A percentile compares a stretch with the other conserved stretches of the same genome.
Evolutionary conservation across 2,329 filamentous ascomycete genomes (phyloP).

Genomic region (Juglanconis juglandina): DNA sequence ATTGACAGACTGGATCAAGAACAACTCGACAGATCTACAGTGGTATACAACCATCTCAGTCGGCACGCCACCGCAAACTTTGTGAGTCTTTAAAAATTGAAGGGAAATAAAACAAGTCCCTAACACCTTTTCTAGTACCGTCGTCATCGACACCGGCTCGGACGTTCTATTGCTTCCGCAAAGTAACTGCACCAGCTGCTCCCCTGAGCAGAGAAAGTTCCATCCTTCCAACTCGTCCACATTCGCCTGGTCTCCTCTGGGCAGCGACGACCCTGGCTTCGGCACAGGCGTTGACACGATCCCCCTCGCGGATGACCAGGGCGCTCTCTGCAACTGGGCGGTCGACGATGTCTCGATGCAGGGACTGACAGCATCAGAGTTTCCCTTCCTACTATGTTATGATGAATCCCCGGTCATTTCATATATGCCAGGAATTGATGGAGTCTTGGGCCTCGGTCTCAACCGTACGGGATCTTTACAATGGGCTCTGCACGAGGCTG

Average conservation of each 20-base stretch:
- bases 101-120: neutral
- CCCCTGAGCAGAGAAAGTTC: conserved; percentile 7
- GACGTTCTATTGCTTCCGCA: conserved; percentile 4
- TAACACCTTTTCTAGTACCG: conserved; percentile 1
- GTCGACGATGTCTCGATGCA: conserved; percentile 9
- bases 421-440: conserved; percentile 12
- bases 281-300: conserved; percentile 13
- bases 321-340: conserved; percentile 1
- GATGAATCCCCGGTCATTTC: conserved; percentile 5
- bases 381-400: conserved; percentile 11
- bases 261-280: neutral
- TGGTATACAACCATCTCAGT: conserved; percentile 14
- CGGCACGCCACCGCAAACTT: conserved; percentile 10
- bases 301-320: neutral
- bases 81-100: neutral
- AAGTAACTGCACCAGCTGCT: conserved; percentile 15
- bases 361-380: conserved; percentile 1
- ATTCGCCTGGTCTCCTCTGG: conserved; percentile 6
- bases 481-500: conserved; percentile 26
- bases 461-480: conserved; percentile 18
- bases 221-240: conserved; percentile 7
- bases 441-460: conserved; percentile 11
- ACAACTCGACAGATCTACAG: conserved; percentile 13
- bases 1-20: conserved; percentile 13
- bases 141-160: conserved; percentile 16